phyloP scores from a whole-genome alignment of 805 yeast genomes.

The Kuraishia borneana region DNA sequence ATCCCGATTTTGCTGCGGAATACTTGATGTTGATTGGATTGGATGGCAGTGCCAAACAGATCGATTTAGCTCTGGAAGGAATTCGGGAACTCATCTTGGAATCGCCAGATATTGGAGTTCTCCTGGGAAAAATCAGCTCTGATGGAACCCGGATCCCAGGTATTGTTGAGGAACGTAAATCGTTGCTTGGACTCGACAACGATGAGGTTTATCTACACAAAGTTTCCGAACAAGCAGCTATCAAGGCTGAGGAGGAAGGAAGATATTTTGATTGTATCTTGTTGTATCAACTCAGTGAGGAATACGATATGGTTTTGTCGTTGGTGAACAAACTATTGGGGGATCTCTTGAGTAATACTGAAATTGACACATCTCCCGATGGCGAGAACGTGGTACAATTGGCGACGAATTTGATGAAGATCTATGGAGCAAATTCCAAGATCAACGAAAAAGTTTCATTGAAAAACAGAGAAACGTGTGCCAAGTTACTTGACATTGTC shows the following conservation, averaged over 20 bases:
- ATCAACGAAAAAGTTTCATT: conserved; percentile 45
- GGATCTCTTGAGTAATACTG: conserved; percentile 63
- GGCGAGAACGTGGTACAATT: conserved; percentile 28
- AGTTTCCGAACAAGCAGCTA: conserved; percentile 79
- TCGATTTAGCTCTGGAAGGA: conserved; percentile 60
- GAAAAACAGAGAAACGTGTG: conserved; percentile 53
- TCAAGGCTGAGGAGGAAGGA: conserved; percentile 85
- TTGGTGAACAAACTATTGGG: conserved; percentile 70
- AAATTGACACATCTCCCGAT: conserved; percentile 27
- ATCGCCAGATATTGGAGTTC: conserved; percentile 70
- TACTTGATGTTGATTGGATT: conserved; percentile 66
- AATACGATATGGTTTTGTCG: conserved; percentile 67
- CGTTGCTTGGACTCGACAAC: conserved; percentile 45
- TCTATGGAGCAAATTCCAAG: conserved; percentile 43
- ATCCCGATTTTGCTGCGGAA: conserved; percentile 88
- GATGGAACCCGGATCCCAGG: conserved; percentile 79
- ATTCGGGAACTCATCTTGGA: conserved; percentile 76
- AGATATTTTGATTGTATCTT: conserved; percentile 75
- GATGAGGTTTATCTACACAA: conserved; percentile 51
- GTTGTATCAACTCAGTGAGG: conserved; percentile 81
- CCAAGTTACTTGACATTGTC: conserved; percentile 52
- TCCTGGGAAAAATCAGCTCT: conserved; percentile 74
- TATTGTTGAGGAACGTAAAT: conserved; percentile 66
- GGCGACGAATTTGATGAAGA: conserved; percentile 30
- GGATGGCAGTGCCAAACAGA: conserved; percentile 26